Evolutionary conservation across 2,329 filamentous ascomycete genomes (phyloP).

Genomic region (Trichoderma gracile): DNA sequence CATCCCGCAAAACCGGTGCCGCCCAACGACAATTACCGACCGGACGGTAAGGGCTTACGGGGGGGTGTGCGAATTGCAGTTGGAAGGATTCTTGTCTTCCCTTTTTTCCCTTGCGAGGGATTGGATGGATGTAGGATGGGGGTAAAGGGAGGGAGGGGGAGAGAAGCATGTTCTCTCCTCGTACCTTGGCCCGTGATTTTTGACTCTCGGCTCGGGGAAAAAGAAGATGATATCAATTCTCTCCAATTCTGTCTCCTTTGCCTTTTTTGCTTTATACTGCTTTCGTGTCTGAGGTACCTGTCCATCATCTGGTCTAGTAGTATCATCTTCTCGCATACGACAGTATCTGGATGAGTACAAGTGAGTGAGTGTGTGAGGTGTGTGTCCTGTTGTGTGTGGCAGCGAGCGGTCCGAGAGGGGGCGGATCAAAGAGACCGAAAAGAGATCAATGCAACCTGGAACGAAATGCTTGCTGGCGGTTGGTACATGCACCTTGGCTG

Average conservation of each 20-base stretch:
- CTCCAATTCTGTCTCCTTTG: neutral
- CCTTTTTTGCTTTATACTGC: too few relatives aligned
- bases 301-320: too few relatives aligned
- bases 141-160: neutral
- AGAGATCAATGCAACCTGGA: neutral
- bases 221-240: neutral
- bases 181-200: neutral
- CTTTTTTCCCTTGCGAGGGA: neutral
- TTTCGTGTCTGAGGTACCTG: too few relatives aligned
- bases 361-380: neutral
- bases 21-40: constrained; percentile 4
- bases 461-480: neutral
- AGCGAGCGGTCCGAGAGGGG: constrained; percentile 7
- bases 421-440: neutral
- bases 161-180: too few relatives aligned
- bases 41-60: constrained; percentile 12
- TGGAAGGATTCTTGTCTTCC: neutral
- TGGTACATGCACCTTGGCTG: too few relatives aligned
- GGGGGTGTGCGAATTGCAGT: neutral
- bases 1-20: neutral
- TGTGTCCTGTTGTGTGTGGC: too few relatives aligned
- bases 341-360: too few relatives aligned
- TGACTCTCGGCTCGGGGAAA: constrained; percentile 14
- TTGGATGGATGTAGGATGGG: neutral
- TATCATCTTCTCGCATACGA: too few relatives aligned